Evolutionary conservation across 208 protist genomes (phyloP).

Genomic region (Tritrichomonas foetus): DNA sequence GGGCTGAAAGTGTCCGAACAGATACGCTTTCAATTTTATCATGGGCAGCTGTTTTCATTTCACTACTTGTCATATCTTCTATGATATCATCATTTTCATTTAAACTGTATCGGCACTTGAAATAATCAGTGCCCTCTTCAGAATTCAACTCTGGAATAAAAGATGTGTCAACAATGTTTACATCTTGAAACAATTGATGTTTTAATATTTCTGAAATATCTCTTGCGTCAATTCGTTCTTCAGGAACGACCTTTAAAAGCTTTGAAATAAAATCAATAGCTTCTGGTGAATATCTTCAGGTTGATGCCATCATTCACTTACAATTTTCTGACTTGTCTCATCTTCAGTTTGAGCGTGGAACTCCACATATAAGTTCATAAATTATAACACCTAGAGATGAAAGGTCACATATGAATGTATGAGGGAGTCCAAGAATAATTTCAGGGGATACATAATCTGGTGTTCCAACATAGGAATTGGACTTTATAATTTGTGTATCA

Average conservation of each 20-base stretch:
- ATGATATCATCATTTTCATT: conserved; percentile 8
- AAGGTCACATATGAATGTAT: not conserved
- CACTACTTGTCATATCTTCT: not conserved
- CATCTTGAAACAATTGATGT: conserved; percentile 34
- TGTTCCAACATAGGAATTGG: not conserved
- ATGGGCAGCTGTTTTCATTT: no score
- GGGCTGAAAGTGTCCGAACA: no score
- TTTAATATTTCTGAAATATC: conserved; percentile 37
- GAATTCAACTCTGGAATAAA: not conserved
- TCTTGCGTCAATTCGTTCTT: conserved; percentile 35
- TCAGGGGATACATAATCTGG: conserved; percentile 35
- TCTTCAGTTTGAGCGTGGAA: not conserved
- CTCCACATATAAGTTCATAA: not conserved
- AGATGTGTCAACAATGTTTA: not conserved
- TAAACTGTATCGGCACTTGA: not conserved
- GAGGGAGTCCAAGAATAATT: not conserved
- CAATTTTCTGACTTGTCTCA: not conserved
- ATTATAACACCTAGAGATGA: not conserved
- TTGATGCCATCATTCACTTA: not conserved
- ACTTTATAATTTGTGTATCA: not conserved
- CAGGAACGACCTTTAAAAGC: conserved; percentile 40
- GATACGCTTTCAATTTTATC: no score
- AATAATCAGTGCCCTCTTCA: not conserved
- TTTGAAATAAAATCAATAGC: conserved; percentile 27
- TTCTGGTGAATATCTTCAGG: not conserved